Evolutionary conservation across 345 rosid species (phyloP), one percentile per base, ranked within the genome.

Genomic region (Gossypium mustelinum): DNA sequence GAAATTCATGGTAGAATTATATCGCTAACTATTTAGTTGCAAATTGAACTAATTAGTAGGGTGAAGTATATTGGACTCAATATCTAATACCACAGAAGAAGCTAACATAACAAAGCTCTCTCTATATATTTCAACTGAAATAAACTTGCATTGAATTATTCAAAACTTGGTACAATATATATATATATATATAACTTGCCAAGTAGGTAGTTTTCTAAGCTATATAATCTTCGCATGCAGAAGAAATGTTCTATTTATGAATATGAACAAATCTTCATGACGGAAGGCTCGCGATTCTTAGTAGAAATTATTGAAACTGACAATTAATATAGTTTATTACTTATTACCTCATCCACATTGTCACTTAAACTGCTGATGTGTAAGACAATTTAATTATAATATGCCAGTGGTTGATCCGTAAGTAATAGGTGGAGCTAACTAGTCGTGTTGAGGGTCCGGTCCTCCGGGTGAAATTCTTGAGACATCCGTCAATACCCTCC

Each of bases 391-490:
- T 6, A 34, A 34, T 34, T 34, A 34, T 34, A 34, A 34, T 34
- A 34, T 66, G 80, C 66, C 9, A 59, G 48, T 52, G 87, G 27
- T 78, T 71, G 73, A 68, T 47, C 68, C 14, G 9, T 14, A 63
- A 63, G 68, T 62, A 17, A 34, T 11, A 9, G 61, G 61, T 11
- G 4, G 41, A 62, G 47, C 44, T 27, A 61, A 16, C 43, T 47
- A 47, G 39, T 68, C 24, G 16, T 68, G 57, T 68, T 24, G 18
- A 48, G 76, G 77, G 68, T 79, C 77, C 14, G 89, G 87, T 9
- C 91, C 86, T 79, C 77, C 84, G 0, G 87, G 85, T 20, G 79
- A 29, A 29, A 73, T 1, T 64, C 87, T 82, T 2, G 73, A 6
- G 2, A 54, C 7, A 5, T 61, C 76, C 2, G 17, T 22, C 62